These are phyloP conservation scores for Sarocladium kiliense DNA, from an alignment of 2,329 filamentous ascomycete species.

Conservation along the genomic window DNA sequence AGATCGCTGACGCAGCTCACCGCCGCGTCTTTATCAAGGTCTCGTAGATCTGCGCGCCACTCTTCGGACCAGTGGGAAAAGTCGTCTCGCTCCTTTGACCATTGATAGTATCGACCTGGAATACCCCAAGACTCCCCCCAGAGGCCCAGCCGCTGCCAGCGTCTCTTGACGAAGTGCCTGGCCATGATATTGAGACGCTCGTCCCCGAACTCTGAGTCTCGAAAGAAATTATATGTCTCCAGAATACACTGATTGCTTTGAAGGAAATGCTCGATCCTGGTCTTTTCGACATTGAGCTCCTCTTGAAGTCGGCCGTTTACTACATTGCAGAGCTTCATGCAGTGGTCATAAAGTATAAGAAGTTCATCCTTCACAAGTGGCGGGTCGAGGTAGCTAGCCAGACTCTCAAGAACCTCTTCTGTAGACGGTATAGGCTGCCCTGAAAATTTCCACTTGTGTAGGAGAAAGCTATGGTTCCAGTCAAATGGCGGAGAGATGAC, in stretches of 20 bases:
- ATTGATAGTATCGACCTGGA: background rate
- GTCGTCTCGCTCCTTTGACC: background rate
- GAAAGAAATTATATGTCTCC: background rate
- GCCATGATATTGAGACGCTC: background rate
- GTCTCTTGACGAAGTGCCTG: background rate
- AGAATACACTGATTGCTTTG: background rate
- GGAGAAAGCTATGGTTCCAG: background rate
- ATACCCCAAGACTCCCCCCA: background rate
- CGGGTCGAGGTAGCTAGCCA: background rate
- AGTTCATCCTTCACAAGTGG: background rate
- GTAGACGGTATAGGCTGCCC: background rate
- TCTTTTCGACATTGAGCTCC: background rate
- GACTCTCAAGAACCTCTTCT: background rate
- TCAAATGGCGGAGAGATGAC: background rate
- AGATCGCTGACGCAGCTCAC: background rate
- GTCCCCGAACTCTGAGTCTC: background rate
- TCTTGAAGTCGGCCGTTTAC: background rate
- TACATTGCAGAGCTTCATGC: background rate
- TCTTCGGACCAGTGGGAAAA: background rate
- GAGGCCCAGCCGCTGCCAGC: background rate
- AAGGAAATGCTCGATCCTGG: background rate
- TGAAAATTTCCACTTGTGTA: background rate
- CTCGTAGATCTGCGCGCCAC: background rate
- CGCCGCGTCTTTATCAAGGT: background rate
- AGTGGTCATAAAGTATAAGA: background rate